These are phyloP conservation scores for Arctostaphylos glauca DNA, from an alignment of 148 eudicot genomes.

Conservation along the genomic window DNA sequence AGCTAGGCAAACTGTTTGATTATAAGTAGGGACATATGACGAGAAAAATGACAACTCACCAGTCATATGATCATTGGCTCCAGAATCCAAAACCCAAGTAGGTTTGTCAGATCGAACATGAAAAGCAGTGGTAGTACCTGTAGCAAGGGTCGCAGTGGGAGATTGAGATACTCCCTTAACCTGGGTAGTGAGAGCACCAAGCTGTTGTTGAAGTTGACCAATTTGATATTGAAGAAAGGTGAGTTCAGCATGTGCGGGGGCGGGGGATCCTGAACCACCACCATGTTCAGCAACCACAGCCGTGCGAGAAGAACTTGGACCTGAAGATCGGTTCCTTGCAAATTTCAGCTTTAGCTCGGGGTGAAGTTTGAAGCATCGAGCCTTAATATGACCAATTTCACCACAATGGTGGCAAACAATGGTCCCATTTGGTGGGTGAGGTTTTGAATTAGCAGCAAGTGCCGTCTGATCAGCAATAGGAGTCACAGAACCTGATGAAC, in stretches of 20 bases:
- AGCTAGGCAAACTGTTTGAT: background rate
- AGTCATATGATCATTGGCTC: background rate
- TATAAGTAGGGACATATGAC: background rate
- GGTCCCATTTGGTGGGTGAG: background rate
- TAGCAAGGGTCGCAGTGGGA: background rate
- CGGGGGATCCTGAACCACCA: background rate
- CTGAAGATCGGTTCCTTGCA: background rate
- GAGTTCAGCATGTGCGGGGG: background rate
- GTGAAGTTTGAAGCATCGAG: background rate
- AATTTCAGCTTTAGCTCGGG: too few relatives aligned
- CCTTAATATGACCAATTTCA: background rate
- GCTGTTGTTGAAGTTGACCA: background rate
- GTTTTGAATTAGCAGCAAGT: background rate
- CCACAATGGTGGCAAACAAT: background rate
- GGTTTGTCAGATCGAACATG: background rate
- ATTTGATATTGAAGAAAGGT: background rate
- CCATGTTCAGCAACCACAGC: background rate
- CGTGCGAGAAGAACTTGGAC: background rate
- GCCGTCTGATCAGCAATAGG: background rate
- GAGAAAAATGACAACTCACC: background rate
- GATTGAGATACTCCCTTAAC: background rate
- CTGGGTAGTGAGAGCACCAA: background rate
- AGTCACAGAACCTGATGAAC: too few relatives aligned
- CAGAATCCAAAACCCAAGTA: background rate
- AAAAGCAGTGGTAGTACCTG: background rate